A percentile compares a stretch with the other conserved stretches of the same genome.
Conservation (phyloP, 2,329 filamentous ascomycete species). For the Colletotrichum melonis region DNA sequence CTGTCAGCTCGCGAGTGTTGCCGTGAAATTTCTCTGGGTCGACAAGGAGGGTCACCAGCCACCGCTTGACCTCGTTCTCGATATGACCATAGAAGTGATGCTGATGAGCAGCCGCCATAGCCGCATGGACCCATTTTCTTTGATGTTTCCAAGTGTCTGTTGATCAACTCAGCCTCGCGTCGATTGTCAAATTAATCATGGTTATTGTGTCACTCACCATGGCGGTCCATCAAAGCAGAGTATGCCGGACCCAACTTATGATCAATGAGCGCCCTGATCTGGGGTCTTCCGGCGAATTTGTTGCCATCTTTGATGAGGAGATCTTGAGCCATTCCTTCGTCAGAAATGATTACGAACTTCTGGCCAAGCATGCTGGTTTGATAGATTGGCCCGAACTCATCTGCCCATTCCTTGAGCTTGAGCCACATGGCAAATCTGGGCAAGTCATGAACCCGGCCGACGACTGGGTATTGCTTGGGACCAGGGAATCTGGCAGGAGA, state of each 20-base stretch:
- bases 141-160: slow-evolving; percentile 60
- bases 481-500: slow-evolving; percentile 53
- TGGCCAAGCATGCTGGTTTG: slow-evolving; percentile 53
- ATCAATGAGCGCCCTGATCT: slow-evolving; percentile 60
- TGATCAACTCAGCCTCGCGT: not conserved
- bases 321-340: slow-evolving; percentile 60
- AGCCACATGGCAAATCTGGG: slow-evolving; percentile 60
- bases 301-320: slow-evolving; percentile 61
- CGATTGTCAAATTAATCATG: not conserved
- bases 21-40: slow-evolving; percentile 58
- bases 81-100: slow-evolving; percentile 60
- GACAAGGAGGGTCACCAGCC: slow-evolving; percentile 57
- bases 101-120: slow-evolving; percentile 54
- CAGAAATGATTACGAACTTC: slow-evolving; percentile 57
- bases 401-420: slow-evolving; percentile 62
- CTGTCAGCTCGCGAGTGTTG: slow-evolving; percentile 60
- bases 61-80: slow-evolving; percentile 58
- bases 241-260: slow-evolving; percentile 61
- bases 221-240: slow-evolving; percentile 62
- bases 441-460: slow-evolving; percentile 61
- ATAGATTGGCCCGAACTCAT: slow-evolving; percentile 56
- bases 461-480: slow-evolving; percentile 58
- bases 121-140: slow-evolving; percentile 63
- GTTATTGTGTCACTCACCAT: slow-evolving; percentile 48
- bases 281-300: slow-evolving; percentile 61